Conservation (phyloP, 805 yeast genomes). For the Nakazawaea anatomiae region DNA sequence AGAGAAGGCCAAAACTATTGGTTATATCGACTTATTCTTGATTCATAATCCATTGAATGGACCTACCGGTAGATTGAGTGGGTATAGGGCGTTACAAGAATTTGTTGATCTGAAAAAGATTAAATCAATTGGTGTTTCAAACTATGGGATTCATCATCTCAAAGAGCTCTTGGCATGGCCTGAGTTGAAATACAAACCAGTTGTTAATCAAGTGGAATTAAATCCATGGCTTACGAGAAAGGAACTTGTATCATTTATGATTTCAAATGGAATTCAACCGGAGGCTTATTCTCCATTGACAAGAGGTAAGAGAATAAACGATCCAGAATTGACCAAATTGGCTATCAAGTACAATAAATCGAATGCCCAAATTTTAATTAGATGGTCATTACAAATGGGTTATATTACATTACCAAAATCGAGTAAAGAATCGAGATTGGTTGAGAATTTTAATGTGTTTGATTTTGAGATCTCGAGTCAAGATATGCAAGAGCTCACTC, state of each 20-base stretch:
- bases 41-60: conserved; percentile 46
- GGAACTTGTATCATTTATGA: conserved; percentile 38
- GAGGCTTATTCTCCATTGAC: conserved; percentile 68
- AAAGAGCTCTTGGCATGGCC: conserved; percentile 45
- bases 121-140: conserved; percentile 57
- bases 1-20: conserved; percentile 34
- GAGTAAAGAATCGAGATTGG: conserved; percentile 27
- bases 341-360: conserved; percentile 42
- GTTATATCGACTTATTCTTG: conserved; percentile 48
- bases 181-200: conserved; percentile 37
- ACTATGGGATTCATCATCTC: conserved; percentile 52
- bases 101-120: conserved; percentile 45
- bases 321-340: conserved; percentile 35
- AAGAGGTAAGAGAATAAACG: conserved; percentile 40
- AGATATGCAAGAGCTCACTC: conserved; percentile 29
- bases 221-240: conserved; percentile 44
- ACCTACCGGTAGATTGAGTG: conserved; percentile 32
- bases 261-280: conserved; percentile 37
- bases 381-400: conserved; percentile 67
- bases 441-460: conserved; percentile 34
- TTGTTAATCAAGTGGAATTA: conserved; percentile 44
- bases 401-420: conserved; percentile 36
- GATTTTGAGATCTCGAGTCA: conserved; percentile 34
- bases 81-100: conserved; percentile 53
- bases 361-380: conserved; percentile 54